Percentiles rank a stretch among this genome's conserved stretches.
These are phyloP conservation scores for Hypocreales sp. DNA, from an alignment of 2,329 filamentous ascomycete species.

Conservation along the genomic window DNA sequence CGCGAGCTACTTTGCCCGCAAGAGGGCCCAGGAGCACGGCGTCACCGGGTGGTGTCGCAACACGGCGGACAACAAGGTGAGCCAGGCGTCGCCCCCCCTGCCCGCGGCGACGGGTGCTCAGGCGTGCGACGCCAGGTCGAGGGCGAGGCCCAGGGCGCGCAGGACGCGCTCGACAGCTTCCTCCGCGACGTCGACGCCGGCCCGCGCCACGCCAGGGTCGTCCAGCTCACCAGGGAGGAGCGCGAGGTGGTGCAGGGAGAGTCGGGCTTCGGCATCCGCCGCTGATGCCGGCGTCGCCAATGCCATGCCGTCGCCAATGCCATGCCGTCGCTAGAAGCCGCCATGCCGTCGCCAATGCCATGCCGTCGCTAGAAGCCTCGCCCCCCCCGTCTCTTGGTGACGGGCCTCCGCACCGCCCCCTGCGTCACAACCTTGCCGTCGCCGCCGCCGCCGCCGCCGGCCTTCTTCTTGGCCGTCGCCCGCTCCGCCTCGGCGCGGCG, in stretches of 20 bases:
- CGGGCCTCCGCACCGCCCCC: slow-evolving; percentile 46
- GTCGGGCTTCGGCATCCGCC: slow-evolving; percentile 43
- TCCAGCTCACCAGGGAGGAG: slow-evolving; percentile 54
- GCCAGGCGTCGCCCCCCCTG: slow-evolving; percentile 1
- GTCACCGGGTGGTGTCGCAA: slow-evolving; percentile 50
- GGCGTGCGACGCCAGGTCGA: slow-evolving; percentile 55
- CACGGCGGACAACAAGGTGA: slow-evolving; percentile 37
- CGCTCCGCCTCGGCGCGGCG: slow-evolving; percentile 33
- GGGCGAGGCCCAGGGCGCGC: slow-evolving; percentile 72
- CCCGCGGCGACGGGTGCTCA: too few species aligned
- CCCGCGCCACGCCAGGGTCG: slow-evolving; percentile 56
- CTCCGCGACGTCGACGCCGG: slow-evolving; percentile 63
- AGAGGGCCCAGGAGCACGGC: slow-evolving; percentile 30
- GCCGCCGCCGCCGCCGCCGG: slow-evolving; percentile 13
- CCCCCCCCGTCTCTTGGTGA: slow-evolving; percentile 39
- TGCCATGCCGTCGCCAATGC: not conserved
- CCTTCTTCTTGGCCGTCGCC: slow-evolving; percentile 19
- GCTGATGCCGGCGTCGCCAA: slow-evolving; percentile 8
- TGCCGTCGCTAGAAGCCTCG: slow-evolving; percentile 31
- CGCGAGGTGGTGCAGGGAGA: slow-evolving; percentile 53
- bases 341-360: not conserved
- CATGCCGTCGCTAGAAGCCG: slow-evolving; percentile 4
- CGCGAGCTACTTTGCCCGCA: slow-evolving; percentile 36
- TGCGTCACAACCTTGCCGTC: slow-evolving; percentile 44
- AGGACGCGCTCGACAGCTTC: slow-evolving; percentile 50